These are phyloP conservation scores for Ilyonectria sp. DNA, from an alignment of 2,329 filamentous ascomycete genomes.

Conservation along the genomic window DNA sequence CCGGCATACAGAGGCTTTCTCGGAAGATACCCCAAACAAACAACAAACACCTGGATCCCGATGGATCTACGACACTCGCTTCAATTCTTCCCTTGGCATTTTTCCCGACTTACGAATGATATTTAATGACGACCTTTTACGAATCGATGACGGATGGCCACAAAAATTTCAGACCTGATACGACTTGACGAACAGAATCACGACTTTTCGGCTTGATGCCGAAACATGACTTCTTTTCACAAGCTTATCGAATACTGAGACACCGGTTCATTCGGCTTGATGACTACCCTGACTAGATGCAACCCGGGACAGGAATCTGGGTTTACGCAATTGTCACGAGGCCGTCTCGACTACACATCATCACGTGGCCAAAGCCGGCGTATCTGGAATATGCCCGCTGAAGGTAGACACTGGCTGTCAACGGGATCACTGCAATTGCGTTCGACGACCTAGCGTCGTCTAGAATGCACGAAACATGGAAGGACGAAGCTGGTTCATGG, in stretches of 20 bases:
- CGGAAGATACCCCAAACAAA: conserved; percentile 43
- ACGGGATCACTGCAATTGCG: conserved; percentile 52
- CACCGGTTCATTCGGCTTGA: conserved; percentile 50
- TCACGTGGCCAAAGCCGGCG: conserved; percentile 53
- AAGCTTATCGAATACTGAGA: conserved; percentile 47
- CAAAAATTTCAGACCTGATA: conserved; percentile 50
- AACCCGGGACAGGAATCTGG: conserved; percentile 51
- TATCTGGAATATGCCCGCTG: conserved; percentile 58
- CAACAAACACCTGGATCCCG: conserved; percentile 29
- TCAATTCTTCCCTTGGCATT: conserved; percentile 55
- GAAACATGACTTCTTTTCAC: conserved; percentile 49
- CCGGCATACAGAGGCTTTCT: conserved; percentile 49
- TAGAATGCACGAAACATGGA: conserved; percentile 42
- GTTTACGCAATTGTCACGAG: conserved; percentile 35
- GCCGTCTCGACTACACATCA: conserved; percentile 52
- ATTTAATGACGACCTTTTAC: conserved; percentile 62
- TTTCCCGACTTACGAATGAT: conserved; percentile 59
- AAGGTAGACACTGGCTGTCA: conserved; percentile 63
- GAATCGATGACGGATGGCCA: conserved; percentile 56
- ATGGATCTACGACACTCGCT: conserved; percentile 51
- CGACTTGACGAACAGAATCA: conserved; percentile 51
- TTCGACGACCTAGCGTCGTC: conserved; percentile 21
- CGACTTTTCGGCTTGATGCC: conserved; percentile 52
- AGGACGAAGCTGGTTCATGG: conserved; percentile 49
- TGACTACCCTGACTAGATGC: conserved; percentile 36